Conservation (phyloP, 805 yeast genomes). For the Candida endomychidarum region DNA sequence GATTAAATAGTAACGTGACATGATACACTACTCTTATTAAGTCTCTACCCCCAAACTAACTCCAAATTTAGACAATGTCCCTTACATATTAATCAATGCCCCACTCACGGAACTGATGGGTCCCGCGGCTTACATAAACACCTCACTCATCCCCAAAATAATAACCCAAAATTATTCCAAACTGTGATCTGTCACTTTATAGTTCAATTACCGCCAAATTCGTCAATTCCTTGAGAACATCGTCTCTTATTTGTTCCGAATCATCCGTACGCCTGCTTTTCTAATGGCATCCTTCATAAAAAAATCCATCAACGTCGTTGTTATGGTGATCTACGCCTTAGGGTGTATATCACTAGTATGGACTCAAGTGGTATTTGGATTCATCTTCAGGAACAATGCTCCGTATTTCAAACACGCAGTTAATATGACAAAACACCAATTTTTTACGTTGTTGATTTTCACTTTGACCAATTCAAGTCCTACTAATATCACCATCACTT, state of each 20-base stretch:
- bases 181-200: too few relatives aligned
- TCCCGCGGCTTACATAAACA: too few relatives aligned
- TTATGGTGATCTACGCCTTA: constrained; percentile 5
- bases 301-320: neutral
- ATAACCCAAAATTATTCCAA: too few relatives aligned
- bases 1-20: too few relatives aligned
- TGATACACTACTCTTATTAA: too few relatives aligned
- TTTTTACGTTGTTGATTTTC: constrained; percentile 54
- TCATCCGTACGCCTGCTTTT: neutral
- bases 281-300: neutral
- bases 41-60: too few relatives aligned
- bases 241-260: too few relatives aligned
- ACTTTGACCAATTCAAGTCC: constrained; percentile 54
- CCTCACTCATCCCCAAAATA: too few relatives aligned
- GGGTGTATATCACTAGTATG: constrained; percentile 13
- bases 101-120: too few relatives aligned
- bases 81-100: too few relatives aligned
- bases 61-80: too few relatives aligned
- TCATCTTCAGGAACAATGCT: constrained; percentile 20
- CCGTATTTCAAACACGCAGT: constrained; percentile 35
- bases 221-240: neutral
- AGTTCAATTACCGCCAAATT: neutral
- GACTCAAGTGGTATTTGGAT: constrained; percentile 2
- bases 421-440: constrained; percentile 56
- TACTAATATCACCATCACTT: constrained; percentile 50